Evolutionary conservation across 1,284 basidiomycete species (phyloP).

Genomic region (Ganoderma leucocontextum): DNA sequence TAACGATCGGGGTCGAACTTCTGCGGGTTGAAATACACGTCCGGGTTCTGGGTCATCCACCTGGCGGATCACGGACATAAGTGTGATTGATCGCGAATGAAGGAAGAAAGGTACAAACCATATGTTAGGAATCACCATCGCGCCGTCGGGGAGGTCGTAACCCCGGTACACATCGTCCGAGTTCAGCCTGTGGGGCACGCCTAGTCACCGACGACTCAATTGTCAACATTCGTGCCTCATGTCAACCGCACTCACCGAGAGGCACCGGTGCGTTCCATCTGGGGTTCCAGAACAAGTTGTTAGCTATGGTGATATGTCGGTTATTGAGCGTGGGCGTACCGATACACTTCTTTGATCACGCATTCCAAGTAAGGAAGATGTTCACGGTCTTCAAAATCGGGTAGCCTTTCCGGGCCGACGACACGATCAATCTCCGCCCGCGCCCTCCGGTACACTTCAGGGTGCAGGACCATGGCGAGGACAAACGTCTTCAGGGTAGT

Average conservation of each 20-base stretch:
- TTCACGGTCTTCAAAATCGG: conserved; percentile 44
- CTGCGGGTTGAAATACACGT: conserved; percentile 33
- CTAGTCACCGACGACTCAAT: conserved; percentile 17
- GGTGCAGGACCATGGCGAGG: conserved; percentile 38
- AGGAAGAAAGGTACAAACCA: conserved; percentile 31
- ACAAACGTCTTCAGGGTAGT: conserved; percentile 37
- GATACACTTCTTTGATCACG: conserved; percentile 43
- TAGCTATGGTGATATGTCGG: conserved; percentile 2
- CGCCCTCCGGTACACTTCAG: conserved; percentile 39
- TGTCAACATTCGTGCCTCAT: background rate
- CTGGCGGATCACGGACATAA: conserved; percentile 11
- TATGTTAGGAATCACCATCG: conserved; percentile 39
- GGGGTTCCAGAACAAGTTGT: conserved; percentile 1
- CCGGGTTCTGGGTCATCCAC: conserved; percentile 36
- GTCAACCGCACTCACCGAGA: conserved; percentile 28
- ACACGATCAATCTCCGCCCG: conserved; percentile 45
- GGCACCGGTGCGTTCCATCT: conserved; percentile 37
- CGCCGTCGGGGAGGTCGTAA: conserved; percentile 32
- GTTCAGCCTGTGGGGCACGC: conserved; percentile 34
- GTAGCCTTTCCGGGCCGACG: conserved; percentile 41
- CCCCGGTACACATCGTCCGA: conserved; percentile 36
- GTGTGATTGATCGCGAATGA: background rate
- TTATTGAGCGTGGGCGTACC: conserved; percentile 15
- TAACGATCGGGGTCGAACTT: conserved; percentile 37
- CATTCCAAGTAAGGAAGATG: conserved; percentile 46